Conservation (phyloP, 495 filamentous ascomycete genomes). For the Xylaria grammica region DNA sequence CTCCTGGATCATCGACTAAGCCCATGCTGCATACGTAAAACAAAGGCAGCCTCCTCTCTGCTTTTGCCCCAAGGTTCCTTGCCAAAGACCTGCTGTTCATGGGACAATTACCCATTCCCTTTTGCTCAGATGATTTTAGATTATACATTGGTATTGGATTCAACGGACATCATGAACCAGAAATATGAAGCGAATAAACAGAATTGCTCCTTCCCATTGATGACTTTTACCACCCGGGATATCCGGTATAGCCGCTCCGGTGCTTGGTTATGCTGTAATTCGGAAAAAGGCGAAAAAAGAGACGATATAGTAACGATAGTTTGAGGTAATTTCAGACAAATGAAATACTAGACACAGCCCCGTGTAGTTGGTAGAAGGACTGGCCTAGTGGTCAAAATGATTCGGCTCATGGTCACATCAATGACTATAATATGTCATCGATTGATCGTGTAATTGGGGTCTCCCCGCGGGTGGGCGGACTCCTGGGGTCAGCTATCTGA, state of each 20-base stretch:
- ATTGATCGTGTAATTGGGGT: slow-evolving; percentile 72
- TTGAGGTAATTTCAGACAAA: slow-evolving; percentile 9
- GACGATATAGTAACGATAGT: slow-evolving; percentile 25
- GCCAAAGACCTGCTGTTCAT: neutral
- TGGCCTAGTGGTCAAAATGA: neutral
- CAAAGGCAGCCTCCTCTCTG: neutral
- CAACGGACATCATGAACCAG: slow-evolving; percentile 20
- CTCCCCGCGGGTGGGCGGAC: slow-evolving; percentile 66
- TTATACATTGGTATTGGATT: slow-evolving; percentile 26
- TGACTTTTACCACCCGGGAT: slow-evolving; percentile 33
- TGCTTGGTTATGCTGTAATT: slow-evolving; percentile 26
- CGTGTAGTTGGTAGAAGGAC: neutral
- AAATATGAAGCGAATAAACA: slow-evolving; percentile 24
- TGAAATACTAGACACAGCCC: neutral
- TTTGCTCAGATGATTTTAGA: slow-evolving; percentile 21
- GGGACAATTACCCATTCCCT: slow-evolving; percentile 3
- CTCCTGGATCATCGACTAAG: neutral
- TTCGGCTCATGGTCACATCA: neutral
- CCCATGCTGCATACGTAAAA: slow-evolving; percentile 1
- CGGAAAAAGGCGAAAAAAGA: slow-evolving; percentile 26
- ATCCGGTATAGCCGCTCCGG: slow-evolving; percentile 33
- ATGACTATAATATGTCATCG: slow-evolving; percentile 55
- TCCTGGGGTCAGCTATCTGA: slow-evolving; percentile 63
- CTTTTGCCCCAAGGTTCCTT: neutral
- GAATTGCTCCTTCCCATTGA: slow-evolving; percentile 14